phyloP scores from a whole-genome alignment of 73 alveolate genomes.

The Paramecium sexaurelia region DNA sequence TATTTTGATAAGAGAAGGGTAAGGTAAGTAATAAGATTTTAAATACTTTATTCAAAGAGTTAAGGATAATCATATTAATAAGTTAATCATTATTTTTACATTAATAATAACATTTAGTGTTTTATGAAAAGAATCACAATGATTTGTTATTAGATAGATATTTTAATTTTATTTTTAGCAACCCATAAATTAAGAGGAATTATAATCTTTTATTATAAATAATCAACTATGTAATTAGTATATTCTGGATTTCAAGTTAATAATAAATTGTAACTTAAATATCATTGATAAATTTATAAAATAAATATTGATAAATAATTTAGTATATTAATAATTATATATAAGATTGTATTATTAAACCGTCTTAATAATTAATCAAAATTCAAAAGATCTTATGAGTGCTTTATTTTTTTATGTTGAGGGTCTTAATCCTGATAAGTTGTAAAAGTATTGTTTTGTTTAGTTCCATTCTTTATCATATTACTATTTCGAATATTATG shows the following conservation, averaged over 20 bases:
- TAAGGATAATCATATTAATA: not conserved
- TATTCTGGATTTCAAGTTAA: no score
- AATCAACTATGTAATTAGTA: no score
- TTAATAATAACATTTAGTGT: no score
- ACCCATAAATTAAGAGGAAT: not conserved
- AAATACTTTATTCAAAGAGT: no score
- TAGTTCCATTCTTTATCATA: not conserved
- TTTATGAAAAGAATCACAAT: not conserved
- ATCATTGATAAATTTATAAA: not conserved
- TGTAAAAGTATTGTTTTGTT: slow-evolving; percentile 22
- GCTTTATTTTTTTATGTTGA: not conserved
- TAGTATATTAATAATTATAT: no score
- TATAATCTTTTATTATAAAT: no score
- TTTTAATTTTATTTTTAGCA: not conserved
- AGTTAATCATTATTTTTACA: not conserved
- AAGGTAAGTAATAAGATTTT: not conserved
- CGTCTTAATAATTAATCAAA: not conserved
- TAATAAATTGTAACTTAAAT: no score
- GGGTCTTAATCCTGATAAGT: not conserved
- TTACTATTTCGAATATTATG: not conserved
- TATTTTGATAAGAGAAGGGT: not conserved
- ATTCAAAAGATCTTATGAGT: not conserved
- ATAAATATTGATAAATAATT: no score
- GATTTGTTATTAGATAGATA: not conserved
- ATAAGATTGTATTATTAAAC: no score